Base-by-base conservation (phyloP, 768 basidiomycete species). In the Tylopilus felleus region DNA sequence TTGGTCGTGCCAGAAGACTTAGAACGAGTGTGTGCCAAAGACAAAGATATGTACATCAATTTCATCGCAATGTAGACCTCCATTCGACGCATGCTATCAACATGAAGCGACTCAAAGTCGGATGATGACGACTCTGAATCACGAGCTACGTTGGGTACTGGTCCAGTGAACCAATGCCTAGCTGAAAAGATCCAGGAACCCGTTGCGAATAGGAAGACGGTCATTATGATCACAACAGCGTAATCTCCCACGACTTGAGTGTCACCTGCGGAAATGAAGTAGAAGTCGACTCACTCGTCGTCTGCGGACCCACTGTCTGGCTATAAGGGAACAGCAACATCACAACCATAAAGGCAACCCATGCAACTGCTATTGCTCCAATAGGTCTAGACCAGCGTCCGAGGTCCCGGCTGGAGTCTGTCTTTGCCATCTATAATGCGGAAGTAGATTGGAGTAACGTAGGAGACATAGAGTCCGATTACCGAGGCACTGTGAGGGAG, bases 391-490 rank as follows among this genome's bases (percentile, higher is more conserved):
- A 70, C 62, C 63, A 73, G 13, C 59, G 48, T 17, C 68, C 66
- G 19, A 73, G 72, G 71, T 4, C 70, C 71, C 13, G 72, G 74
- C 21, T 59, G 52, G 38, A 76, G 62, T 31, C 62, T 65, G n/a
- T 64, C 55, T 31, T 65, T 60, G 7, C 72, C 72, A 23, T 61
- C 66, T 16, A 71, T 74, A n/a, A 72, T 66, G 35, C 73, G 71
- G 22, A 72, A 59, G 39, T 67, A 69, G 23, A 76, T 71, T 1
- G 69, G 74, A 21, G 72, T 70, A 14, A 68, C 67, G 36, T 74
- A 74, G n/a, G 73, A 75, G 9, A 72, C 61, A 50, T 75, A 72
- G 4, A 75, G 51, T 9, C 69, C 69, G 16, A 72, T 69, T 2
- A 75, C 67, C 8, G 69, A 64, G 8, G 70, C 67, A 41, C 66